A percentile compares a stretch with the other conserved stretches of the same genome.
Conservation (phyloP, 2,329 filamentous ascomycete genomes). For the Coniochaeta pulveracea region DNA sequence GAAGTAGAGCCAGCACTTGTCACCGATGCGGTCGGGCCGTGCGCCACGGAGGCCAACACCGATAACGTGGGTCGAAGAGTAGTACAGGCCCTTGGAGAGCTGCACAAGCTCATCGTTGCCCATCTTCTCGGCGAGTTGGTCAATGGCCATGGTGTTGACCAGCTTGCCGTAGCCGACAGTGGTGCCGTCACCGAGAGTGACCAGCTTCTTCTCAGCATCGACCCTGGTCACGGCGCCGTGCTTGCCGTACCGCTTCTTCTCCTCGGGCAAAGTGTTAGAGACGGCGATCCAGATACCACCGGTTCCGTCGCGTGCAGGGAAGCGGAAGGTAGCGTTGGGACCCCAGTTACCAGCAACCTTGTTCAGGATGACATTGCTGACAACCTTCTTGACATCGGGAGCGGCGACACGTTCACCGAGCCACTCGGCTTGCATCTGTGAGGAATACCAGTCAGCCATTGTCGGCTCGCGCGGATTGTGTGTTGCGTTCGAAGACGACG, state of each 20-base stretch:
- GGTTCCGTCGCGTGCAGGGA: conserved; percentile 89
- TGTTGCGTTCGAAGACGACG: too few species aligned
- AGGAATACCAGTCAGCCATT: conserved; percentile 1
- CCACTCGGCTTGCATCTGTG: conserved; percentile 96
- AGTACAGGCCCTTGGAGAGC: conserved; percentile 86
- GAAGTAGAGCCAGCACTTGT: conserved; percentile 99
- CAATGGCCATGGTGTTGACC: conserved; percentile 91
- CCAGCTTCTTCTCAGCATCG: conserved; percentile 74
- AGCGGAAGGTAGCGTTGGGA: conserved; percentile 95
- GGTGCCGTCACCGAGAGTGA: conserved; percentile 72
- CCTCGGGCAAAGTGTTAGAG: conserved; percentile 79
- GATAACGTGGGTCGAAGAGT: conserved; percentile 94
- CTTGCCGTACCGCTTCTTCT: conserved; percentile 86
- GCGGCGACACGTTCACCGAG: conserved; percentile 97
- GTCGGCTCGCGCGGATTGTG: conserved; percentile 11
- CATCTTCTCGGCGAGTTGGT: conserved; percentile 78
- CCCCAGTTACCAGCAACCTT: conserved; percentile 98
- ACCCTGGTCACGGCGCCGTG: conserved; percentile 77
- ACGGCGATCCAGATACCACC: conserved; percentile 99
- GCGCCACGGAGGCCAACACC: conserved; percentile 88
- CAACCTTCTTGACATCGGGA: conserved; percentile 87
- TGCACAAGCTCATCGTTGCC: conserved; percentile 73
- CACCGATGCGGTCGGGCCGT: conserved; percentile 89
- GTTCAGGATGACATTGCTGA: conserved; percentile 88
- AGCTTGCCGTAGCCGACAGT: conserved; percentile 87